phyloP scores from a whole-genome alignment of 441 rosid genomes.

The Erodium texanum region DNA sequence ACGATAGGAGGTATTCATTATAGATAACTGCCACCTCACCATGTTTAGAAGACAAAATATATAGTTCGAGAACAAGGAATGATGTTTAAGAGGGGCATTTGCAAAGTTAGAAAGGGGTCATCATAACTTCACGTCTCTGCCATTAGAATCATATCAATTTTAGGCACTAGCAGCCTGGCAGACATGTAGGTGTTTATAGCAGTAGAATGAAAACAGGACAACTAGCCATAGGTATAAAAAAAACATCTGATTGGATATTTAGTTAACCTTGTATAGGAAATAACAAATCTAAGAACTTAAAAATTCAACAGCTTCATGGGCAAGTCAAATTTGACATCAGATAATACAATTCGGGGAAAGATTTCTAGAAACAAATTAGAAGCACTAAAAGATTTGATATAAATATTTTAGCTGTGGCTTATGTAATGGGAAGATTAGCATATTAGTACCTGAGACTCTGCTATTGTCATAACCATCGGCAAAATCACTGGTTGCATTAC shows the following conservation, averaged over 20 bases:
- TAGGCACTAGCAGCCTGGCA: not conserved
- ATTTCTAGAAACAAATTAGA: not conserved
- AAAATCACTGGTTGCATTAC: slow-evolving; percentile 94
- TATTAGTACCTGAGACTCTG: slow-evolving; percentile 74
- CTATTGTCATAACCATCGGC: slow-evolving; percentile 93
- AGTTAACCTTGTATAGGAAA: not conserved
- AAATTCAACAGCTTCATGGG: not conserved
- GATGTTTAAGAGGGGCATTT: not conserved
- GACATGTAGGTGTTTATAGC: not conserved
- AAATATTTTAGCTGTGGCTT: not conserved
- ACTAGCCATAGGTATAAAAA: not conserved
- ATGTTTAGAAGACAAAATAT: not conserved
- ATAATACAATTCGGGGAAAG: not conserved
- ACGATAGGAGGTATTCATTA: not conserved
- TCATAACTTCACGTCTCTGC: not conserved
- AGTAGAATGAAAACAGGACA: not conserved
- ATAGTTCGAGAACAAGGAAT: not conserved
- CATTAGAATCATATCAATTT: not conserved
- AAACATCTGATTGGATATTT: not conserved
- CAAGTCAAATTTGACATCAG: not conserved
- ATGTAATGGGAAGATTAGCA: not conserved
- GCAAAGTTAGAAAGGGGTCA: not conserved
- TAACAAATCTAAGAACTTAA: not conserved
- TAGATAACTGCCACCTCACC: not conserved
- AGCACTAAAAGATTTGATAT: not conserved